A percentile compares a stretch with the other conserved stretches of the same genome.
Evolutionary conservation across 2,329 filamentous ascomycete genomes (phyloP).

Genomic region (Nemania sp.): DNA sequence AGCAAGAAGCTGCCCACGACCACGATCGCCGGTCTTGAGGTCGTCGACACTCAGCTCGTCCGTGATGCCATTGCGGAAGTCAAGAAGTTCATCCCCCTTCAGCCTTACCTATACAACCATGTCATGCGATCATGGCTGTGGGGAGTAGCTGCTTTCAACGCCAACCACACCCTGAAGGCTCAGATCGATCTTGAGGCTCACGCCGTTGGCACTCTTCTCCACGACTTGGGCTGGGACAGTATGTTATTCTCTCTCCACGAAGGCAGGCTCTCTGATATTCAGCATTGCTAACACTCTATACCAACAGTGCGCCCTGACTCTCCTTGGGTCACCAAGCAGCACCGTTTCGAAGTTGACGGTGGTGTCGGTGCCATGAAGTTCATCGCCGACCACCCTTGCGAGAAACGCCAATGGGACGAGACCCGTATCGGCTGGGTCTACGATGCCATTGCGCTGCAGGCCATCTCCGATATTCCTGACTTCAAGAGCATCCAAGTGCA

Average conservation of each 20-base stretch:
- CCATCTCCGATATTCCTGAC: slow-evolving; percentile 15
- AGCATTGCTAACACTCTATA: slow-evolving; percentile 8
- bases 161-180: slow-evolving; percentile 26
- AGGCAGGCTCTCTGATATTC: not conserved
- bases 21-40: slow-evolving; percentile 25
- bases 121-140: slow-evolving; percentile 26
- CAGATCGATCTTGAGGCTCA: slow-evolving; percentile 25
- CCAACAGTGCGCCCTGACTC: slow-evolving; percentile 23
- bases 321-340: slow-evolving; percentile 19
- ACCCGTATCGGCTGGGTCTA: slow-evolving; percentile 16
- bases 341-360: slow-evolving; percentile 25
- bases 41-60: slow-evolving; percentile 24
- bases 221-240: slow-evolving; percentile 28
- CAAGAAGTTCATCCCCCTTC: slow-evolving; percentile 27
- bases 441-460: slow-evolving; percentile 23
- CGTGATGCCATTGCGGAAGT: slow-evolving; percentile 18
- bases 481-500: slow-evolving; percentile 26
- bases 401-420: slow-evolving; percentile 19
- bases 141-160: slow-evolving; percentile 26
- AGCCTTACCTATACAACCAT: slow-evolving; percentile 27
- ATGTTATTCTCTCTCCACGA: slow-evolving; percentile 1
- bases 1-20: slow-evolving; percentile 23
- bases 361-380: slow-evolving; percentile 23
- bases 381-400: slow-evolving; percentile 14
- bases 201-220: slow-evolving; percentile 22